Evolutionary conservation across 164 flowering plant species (phyloP), one percentile per base, ranked within the genome.

Genomic region (Amborella trichopoda): DNA sequence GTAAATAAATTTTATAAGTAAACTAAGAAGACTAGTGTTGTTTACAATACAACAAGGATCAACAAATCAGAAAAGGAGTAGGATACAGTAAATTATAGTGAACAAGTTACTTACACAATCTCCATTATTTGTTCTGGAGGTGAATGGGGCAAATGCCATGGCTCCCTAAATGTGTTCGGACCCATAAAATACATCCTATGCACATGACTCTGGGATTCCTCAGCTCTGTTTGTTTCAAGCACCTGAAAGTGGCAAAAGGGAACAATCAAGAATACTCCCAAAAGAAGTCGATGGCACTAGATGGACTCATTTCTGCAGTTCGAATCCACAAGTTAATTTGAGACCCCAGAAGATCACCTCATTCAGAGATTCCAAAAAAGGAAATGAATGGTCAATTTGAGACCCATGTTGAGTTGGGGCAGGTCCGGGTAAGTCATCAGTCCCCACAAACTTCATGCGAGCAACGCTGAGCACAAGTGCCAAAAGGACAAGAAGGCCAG

Each of bases 401-500:
- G 94, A 79, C 38, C 74, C 74, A 41, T 71, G 89, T n/a, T 65
- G 74, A 40, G 78, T 62, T 22, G 91, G 94, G 36, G 67, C 69
- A 27, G 68, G 67, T 14, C 80, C 76, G 26, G 91, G 81, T 42
- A 72, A 38, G 49, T 90, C 98, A 62, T 83, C 98, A n/a, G 65
- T 71, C 18, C 78, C 64, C 33, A 72, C 78, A 63, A 72, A 80
- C 55, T 86, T 91, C 82, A 80, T 72, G 40, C 98, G 69, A 42
- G 96, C 94, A 51, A 83, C 87, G 68, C 98, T 91, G 18, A 91
- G 83, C 52, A 90, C 90, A 23, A 86, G 73, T 46, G 96, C 96
- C 50, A 87, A 65, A 30, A 91, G 54, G 45, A 86, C 65, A 44
- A 91, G 89, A 46, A 90, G 69, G 46, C 74, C 76, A n/a, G 80